phyloP scores from a whole-genome alignment of 768 basidiomycete genomes.

The Dacryopinax spathularia region DNA sequence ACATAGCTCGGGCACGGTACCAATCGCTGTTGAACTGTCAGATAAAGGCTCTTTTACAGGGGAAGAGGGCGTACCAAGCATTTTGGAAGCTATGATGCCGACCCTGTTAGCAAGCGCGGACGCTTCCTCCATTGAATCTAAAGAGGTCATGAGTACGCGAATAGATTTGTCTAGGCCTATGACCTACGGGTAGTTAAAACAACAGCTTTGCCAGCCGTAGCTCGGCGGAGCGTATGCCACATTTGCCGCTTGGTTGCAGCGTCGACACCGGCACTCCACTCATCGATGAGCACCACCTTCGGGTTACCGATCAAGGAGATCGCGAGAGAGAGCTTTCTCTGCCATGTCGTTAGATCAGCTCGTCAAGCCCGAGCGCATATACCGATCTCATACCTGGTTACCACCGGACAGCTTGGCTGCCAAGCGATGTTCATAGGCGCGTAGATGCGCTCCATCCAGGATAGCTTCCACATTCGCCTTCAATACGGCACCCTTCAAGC shows the following conservation, averaged over 20 bases:
- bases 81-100: constrained; percentile 54
- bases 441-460: constrained; percentile 34
- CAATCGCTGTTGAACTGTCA: constrained; percentile 36
- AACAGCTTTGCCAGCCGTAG: constrained; percentile 53
- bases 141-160: constrained; percentile 8
- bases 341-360: neutral
- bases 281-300: constrained; percentile 63
- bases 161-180: constrained; percentile 6
- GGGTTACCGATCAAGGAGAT: constrained; percentile 39
- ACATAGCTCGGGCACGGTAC: constrained; percentile 47
- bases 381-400: constrained; percentile 33
- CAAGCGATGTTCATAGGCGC: constrained; percentile 42
- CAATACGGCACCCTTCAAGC: constrained; percentile 42
- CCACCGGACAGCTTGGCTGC: constrained; percentile 67
- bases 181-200: constrained; percentile 55
- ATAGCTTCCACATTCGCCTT: constrained; percentile 40
- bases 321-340: neutral
- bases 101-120: constrained; percentile 63
- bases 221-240: constrained; percentile 57
- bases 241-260: constrained; percentile 73
- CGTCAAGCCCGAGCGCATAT: neutral
- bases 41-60: constrained; percentile 2
- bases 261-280: constrained; percentile 72
- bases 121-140: constrained; percentile 72
- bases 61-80: constrained; percentile 39